A percentile compares a stretch with the other conserved stretches of the same genome.
Evolutionary conservation across 495 filamentous ascomycete genomes (phyloP).

Genomic region (Tuber indicum): DNA sequence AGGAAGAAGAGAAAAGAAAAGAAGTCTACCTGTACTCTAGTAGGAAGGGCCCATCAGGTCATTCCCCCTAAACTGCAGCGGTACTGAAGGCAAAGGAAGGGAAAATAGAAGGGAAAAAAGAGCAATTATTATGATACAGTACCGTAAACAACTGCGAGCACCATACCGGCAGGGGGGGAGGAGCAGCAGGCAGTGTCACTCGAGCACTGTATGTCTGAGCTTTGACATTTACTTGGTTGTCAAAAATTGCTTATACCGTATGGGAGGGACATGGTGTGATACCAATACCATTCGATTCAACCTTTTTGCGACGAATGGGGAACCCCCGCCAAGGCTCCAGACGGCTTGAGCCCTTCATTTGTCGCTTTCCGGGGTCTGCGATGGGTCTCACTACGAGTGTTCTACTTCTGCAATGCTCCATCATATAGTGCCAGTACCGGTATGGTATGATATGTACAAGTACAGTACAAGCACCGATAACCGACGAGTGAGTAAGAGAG

Average conservation of each 20-base stretch:
- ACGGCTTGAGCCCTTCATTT: not conserved
- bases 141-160: not conserved
- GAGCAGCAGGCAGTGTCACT: not conserved
- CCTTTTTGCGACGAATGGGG: not conserved
- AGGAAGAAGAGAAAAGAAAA: no score
- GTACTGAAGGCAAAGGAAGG: not conserved
- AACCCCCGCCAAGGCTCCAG: not conserved
- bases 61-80: not conserved
- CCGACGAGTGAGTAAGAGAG: not conserved
- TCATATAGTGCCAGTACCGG: not conserved
- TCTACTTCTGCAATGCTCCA: not conserved
- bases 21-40: no score
- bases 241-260: not conserved
- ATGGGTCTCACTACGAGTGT: not conserved
- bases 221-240: not conserved
- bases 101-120: not conserved
- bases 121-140: not conserved
- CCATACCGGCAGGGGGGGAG: not conserved
- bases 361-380: not conserved
- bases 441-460: not conserved
- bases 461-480: not conserved
- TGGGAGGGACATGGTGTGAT: not conserved
- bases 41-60: not conserved
- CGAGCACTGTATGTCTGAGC: not conserved
- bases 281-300: not conserved